Percentiles rank a stretch among this genome's conserved stretches.
Evolutionary conservation across 345 rosid species (phyloP).

Genomic region (Acer campestre): DNA sequence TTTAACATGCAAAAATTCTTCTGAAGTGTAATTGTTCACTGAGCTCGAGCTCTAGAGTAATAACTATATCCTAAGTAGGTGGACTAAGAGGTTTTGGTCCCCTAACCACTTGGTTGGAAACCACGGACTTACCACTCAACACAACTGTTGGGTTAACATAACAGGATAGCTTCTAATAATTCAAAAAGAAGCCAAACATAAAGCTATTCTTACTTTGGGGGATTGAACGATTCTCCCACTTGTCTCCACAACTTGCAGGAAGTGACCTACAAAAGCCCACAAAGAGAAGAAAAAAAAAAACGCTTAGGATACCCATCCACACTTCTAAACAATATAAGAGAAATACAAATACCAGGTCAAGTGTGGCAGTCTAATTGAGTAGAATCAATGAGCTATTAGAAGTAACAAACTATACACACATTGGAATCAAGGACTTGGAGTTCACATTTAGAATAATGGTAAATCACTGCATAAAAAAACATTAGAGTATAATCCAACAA

Average conservation of each 20-base stretch:
- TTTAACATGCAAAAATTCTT: background rate
- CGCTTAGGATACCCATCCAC: background rate
- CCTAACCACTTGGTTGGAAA: background rate
- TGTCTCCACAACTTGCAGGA: slow-evolving; percentile 75
- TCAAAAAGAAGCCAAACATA: background rate
- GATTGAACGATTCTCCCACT: slow-evolving; percentile 78
- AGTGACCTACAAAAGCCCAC: slow-evolving; percentile 53
- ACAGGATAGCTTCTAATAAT: background rate
- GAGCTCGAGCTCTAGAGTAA: background rate
- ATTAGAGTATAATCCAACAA: background rate
- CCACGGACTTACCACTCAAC: background rate
- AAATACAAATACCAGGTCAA: background rate
- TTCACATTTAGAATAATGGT: background rate
- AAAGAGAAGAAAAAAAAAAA: background rate
- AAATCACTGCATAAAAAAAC: background rate
- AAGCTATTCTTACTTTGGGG: slow-evolving; percentile 65
- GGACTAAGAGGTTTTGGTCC: background rate
- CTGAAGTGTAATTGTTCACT: background rate
- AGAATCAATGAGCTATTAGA: background rate
- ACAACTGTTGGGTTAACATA: background rate
- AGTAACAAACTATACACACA: background rate
- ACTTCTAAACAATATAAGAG: background rate
- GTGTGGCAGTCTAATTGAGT: background rate
- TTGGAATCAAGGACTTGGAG: background rate
- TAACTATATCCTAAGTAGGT: background rate